Evolutionary conservation across 148 eudicot genomes (phyloP), one percentile per base, ranked within the genome.

Genomic region (Persicaria tinctoria): DNA sequence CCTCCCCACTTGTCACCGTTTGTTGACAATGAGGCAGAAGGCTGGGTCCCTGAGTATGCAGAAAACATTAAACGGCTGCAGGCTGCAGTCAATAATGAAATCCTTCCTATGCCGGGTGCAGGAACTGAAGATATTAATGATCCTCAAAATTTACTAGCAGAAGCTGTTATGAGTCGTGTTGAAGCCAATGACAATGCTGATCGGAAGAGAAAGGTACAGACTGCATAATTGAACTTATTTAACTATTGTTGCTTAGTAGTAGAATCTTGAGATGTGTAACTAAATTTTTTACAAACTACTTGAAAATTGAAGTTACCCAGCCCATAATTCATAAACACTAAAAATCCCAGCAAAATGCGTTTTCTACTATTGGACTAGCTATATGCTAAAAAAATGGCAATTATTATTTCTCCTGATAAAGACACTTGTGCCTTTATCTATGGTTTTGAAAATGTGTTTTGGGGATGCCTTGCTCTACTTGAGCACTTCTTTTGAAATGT

Each of bases 1-100:
- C 98, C 98, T 13, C 98, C 98, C 46, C 98, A 95, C 80, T 84
- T 95, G 73, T 95, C 98, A 51, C 98, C 98, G 11, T 95, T 95
- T 81, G 92, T 92, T 79, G 96, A 92, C 80, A 87, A 95, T 80
- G 93, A 86, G 41, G 93, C 85, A 44, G 97, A 86, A 78, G 97
- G 92, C 51, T 89, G 92, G 69, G 80, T 82, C 73, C 98, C 98
- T 46, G 98, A 90, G 75, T 90, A 90, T 82, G 98, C 98, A 5
- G 89, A 89, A 77, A 91, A 90, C 77, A 87, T 95, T 72, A 86
- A 86, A 62, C 80, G 81, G 72, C 82, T 95, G 47, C 91, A 92
- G 82, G 93, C 93, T 76, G 97, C 92, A 78, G 92, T 85, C 55
- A 92, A 79, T 73, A 86, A 88, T 63, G 86, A 90, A 76, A 85